Base-by-base conservation (phyloP, 805 yeast genomes). In the Candida hispaniensis region DNA sequence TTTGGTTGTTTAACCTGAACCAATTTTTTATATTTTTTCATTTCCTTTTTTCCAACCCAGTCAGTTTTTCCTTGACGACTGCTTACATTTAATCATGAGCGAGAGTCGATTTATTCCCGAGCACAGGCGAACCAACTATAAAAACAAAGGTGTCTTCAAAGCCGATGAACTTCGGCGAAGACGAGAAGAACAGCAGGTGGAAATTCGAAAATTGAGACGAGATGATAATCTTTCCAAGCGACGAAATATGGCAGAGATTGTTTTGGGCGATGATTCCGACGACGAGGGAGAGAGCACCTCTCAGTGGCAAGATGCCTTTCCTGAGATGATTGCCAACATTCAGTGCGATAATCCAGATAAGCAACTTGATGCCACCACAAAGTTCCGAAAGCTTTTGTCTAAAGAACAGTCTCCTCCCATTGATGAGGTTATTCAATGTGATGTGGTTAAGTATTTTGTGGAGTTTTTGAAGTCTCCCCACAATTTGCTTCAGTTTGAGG, bases 131-230 rank as follows among this genome's bases (percentile, higher is more conserved):
- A 85, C 96, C 25, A 82, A 79, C 55, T 91, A 81, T 67, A 91
- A 91, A 59, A 88, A 91, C 65, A 82, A 86, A 58, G 83, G 91
- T 44, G 74, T 93, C 54, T 91, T 91, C 56, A 79, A 80, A 51
- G 82, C 83, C 41, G 98, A 91, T 56, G 98, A 91, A 66, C 73
- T 91, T 50, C 81, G 98, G 60, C 85, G 97, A 60, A 79, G 98
- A 58, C 79, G 97, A 59, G 98, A 88, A 59, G 93, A 81, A 40
- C 95, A 88, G 51, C 96, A 88, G 61, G 93, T 91, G 41, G 97
- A 86, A 57, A 69, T 91, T 52, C 73, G 98, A 63, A 91, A 93
- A 64, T 94, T 86, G 43, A 86, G 86, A 60, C 75, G 98, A 55
- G 98, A 91, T 56, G 97, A 91, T 58, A 79, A 81, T 39, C 67